These are phyloP conservation scores for Solanum chmielewskii DNA, from an alignment of 257 asterid genomes.

Conservation along the genomic window DNA sequence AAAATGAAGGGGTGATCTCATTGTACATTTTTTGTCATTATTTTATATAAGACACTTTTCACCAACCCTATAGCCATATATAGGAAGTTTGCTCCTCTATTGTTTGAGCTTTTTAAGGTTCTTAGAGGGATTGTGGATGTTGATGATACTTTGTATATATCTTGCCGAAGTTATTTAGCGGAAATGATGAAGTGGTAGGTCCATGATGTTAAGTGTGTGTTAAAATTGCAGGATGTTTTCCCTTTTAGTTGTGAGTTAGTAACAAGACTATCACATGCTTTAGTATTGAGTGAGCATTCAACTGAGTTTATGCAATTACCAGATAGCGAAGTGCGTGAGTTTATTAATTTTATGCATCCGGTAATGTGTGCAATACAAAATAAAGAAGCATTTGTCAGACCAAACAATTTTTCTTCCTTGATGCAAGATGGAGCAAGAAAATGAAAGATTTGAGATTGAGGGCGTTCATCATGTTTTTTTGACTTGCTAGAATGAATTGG, in stretches of 20 bases:
- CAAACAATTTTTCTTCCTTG: conserved; percentile 13
- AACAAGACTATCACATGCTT: conserved; percentile 18
- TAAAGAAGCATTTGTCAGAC: conserved; percentile 7
- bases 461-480: neutral
- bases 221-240: conserved; percentile 41
- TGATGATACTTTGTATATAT: conserved; percentile 30
- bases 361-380: conserved; percentile 18
- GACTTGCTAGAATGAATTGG: neutral
- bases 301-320: no score
- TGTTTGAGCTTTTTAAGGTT: conserved; percentile 49
- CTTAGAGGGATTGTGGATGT: conserved; percentile 26
- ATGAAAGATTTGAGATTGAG: neutral
- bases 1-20: no score
- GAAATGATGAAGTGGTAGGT: neutral
- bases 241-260: conserved; percentile 52
- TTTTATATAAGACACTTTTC: conserved; percentile 13
- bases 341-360: conserved; percentile 31
- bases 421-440: neutral
- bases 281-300: neutral
- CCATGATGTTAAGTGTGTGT: neutral
- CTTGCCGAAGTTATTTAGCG: conserved; percentile 27
- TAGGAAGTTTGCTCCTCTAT: conserved; percentile 25
- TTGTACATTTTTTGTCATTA: no score
- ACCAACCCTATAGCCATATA: neutral
- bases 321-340: neutral